Evolutionary conservation across 768 basidiomycete genomes (phyloP), one percentile per base, ranked within the genome.

Genomic region (Agrocybe praecox): DNA sequence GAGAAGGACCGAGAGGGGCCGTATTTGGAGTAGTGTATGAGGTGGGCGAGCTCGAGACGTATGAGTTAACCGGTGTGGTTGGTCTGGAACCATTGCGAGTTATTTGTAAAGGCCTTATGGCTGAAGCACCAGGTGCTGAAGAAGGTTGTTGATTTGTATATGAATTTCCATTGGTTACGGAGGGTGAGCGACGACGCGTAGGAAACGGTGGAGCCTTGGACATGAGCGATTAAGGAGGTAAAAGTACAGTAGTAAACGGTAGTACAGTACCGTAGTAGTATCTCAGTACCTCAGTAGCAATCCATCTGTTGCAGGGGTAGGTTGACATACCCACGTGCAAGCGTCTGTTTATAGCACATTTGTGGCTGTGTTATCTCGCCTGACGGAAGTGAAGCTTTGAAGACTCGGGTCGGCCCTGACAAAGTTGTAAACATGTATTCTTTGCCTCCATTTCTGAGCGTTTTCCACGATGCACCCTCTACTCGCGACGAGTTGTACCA

Each of bases 31-130:
- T 69, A 18, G 61, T 57, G 19, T 43, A 49, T 69, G 52, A 66
- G 55, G 70, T 76, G 54, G 79, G 77, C 22, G 76, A 73, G 42
- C 66, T 59, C 17, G 79, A 68, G 33, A 66, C 55, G 55, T 71
- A 65, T 33, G 75, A 61, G 57, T 67, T 61, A 68, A 76, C 82
- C 64, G 72, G 82, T 32, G 83, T 84, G 43, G 77, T 78, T 23
- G 85, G 82, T 57, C 79, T 76, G 49, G 83, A 80, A 22, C 80
- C 74, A 14, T 80, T 75, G 44, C 86, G 80, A 53, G 77, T 76
- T 64, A 89, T 84, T 64, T 88, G 86, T 15, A 88, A 74, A 9
- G 88, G 89, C 53, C 82, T 70, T 17, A 79, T 84, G 15, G 57
- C 59, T 34, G 74, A 68, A 46, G 67, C 66, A 14, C 72, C 67